phyloP scores from a whole-genome alignment of 495 filamentous ascomycete genomes.

The Peziza echinospora region DNA sequence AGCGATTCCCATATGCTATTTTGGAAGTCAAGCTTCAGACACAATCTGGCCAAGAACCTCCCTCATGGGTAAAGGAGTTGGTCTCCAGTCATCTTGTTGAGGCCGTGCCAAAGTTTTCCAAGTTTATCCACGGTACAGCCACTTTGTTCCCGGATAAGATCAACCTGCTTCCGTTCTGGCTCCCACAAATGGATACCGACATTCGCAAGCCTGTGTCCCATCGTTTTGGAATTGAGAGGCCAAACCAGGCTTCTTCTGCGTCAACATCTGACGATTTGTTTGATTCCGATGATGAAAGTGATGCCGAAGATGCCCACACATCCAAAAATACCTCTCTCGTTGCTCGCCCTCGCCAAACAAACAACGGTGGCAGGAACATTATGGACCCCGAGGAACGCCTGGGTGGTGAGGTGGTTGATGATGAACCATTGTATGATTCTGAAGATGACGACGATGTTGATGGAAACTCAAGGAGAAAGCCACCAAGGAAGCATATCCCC shows the following conservation, averaged over 20 bases:
- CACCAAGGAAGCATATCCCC: constrained; percentile 27
- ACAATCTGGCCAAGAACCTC: constrained; percentile 87
- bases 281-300: constrained; percentile 33
- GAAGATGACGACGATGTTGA: constrained; percentile 12
- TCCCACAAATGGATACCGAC: constrained; percentile 93
- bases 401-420: constrained; percentile 36
- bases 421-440: constrained; percentile 56
- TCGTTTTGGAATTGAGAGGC: constrained; percentile 70
- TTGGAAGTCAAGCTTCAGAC: constrained; percentile 97
- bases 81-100: constrained; percentile 87
- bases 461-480: constrained; percentile 3
- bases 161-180: constrained; percentile 85
- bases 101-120: constrained; percentile 95
- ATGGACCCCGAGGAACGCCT: constrained; percentile 61
- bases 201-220: constrained; percentile 81
- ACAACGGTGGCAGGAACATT: constrained; percentile 26
- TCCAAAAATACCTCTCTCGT: constrained; percentile 11
- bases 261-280: constrained; percentile 57
- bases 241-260: constrained; percentile 45
- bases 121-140: constrained; percentile 92
- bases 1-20: constrained; percentile 87
- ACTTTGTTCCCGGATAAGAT: constrained; percentile 72
- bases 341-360: constrained; percentile 20
- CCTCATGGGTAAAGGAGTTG: constrained; percentile 84
- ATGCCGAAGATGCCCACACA: constrained; percentile 10